These are phyloP conservation scores for Coprinopsis strossmayeri DNA, from an alignment of 768 basidiomycete genomes.

Conservation along the genomic window DNA sequence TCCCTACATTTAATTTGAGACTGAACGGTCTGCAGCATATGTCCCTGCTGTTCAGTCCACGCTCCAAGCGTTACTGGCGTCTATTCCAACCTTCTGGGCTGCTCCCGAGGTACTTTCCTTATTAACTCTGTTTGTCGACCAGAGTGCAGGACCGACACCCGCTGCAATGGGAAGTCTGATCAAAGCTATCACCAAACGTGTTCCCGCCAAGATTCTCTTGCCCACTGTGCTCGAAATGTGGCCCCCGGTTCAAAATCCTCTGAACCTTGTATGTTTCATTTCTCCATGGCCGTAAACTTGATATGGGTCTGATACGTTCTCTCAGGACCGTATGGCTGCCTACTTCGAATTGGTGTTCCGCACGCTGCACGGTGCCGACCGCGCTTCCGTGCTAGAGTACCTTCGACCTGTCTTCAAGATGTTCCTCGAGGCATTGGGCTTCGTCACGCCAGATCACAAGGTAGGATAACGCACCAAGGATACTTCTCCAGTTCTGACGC, in stretches of 20 bases:
- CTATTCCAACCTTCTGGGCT: conserved; percentile 83
- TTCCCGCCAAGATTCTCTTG: conserved; percentile 61
- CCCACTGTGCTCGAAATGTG: conserved; percentile 58
- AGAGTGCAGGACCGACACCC: conserved; percentile 25
- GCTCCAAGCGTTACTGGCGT: conserved; percentile 61
- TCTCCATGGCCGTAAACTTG: background rate
- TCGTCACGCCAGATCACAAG: conserved; percentile 27
- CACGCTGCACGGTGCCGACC: conserved; percentile 55
- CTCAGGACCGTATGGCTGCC: conserved; percentile 30
- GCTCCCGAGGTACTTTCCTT: conserved; percentile 49
- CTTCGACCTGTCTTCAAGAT: conserved; percentile 66
- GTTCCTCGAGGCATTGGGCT: conserved; percentile 73
- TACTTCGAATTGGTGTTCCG: conserved; percentile 70
- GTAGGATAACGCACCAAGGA: too few relatives aligned
- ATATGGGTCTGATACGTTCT: background rate
- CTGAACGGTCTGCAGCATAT: conserved; percentile 25
- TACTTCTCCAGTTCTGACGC: background rate
- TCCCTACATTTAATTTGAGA: background rate
- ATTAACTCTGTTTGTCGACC: conserved; percentile 49
- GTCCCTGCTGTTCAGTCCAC: conserved; percentile 26
- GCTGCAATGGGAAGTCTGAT: conserved; percentile 38
- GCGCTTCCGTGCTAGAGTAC: conserved; percentile 58
- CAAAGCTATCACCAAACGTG: conserved; percentile 64
- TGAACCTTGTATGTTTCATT: conserved; percentile 5
- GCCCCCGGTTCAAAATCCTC: conserved; percentile 29